A percentile compares a stretch with the other conserved stretches of the same genome.
These are phyloP conservation scores for Fistulinella prunicolor DNA, from an alignment of 768 basidiomycete genomes.

Conservation along the genomic window DNA sequence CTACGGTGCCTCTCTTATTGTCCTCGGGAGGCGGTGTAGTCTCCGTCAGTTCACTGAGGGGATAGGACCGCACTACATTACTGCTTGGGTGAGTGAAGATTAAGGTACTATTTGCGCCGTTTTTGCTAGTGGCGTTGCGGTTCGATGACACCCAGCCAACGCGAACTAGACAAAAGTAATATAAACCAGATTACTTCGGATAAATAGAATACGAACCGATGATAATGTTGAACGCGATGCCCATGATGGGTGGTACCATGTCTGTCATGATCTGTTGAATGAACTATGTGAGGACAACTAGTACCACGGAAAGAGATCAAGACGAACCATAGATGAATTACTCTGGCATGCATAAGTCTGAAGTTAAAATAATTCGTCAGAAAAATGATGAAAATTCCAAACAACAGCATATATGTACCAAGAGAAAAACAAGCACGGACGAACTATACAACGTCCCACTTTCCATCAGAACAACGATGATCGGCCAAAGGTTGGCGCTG, in stretches of 20 bases:
- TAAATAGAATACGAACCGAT: constrained; percentile 1
- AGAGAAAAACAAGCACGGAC: constrained; percentile 1
- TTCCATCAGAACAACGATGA: constrained; percentile 6
- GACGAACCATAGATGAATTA: constrained; percentile 4
- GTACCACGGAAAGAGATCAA: neutral
- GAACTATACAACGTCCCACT: constrained; percentile 12
- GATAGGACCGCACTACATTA: neutral
- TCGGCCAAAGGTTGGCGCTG: neutral
- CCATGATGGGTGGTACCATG: constrained; percentile 7
- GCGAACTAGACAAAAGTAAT: neutral
- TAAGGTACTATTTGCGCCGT: neutral
- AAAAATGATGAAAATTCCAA: neutral
- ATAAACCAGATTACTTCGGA: neutral
- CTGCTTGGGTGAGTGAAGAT: neutral
- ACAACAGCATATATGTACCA: neutral
- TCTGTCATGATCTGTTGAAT: constrained; percentile 8
- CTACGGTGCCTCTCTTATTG: neutral
- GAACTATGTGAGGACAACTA: neutral
- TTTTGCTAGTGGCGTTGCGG: neutral
- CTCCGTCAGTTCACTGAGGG: neutral
- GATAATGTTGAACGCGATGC: constrained; percentile 8
- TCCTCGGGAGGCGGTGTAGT: neutral
- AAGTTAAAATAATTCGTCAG: neutral
- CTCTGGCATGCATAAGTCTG: constrained; percentile 5
- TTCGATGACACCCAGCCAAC: neutral